Evolutionary conservation across 78 protist species (phyloP), one percentile per base, ranked within the genome.

Genomic region (Guillardia theta): DNA sequence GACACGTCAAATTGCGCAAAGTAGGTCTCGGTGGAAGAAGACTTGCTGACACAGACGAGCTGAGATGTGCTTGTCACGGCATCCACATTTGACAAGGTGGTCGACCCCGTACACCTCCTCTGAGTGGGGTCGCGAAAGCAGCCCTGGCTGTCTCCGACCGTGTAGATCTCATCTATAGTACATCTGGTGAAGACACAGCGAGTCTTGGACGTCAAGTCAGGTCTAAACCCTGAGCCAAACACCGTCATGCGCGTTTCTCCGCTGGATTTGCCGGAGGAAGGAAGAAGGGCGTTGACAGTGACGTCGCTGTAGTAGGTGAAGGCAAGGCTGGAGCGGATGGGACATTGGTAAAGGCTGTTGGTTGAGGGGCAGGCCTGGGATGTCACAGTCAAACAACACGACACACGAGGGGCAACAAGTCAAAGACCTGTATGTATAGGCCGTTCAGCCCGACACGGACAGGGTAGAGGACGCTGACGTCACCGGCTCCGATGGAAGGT

Each of bases 381-480:
- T n/a, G n/a, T n/a, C n/a, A n/a, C n/a, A n/a, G n/a, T n/a, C n/a
- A n/a, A n/a, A n/a, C n/a, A n/a, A n/a, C n/a, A n/a, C n/a, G n/a
- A n/a, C n/a, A n/a, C n/a, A n/a, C n/a, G n/a, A n/a, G n/a, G n/a
- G n/a, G n/a, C n/a, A n/a, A n/a, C n/a, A n/a, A n/a, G n/a, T n/a
- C n/a, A n/a, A n/a, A n/a, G n/a, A n/a, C n/a, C n/a, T n/a, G n/a
- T n/a, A n/a, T 18, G 48, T n/a, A 5, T 48, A 44, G 90, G 24
- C 90, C 90, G 90, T 78, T 78, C 53, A 78, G 45, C 43, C 90
- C 48, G 24, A 78, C 90, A 4, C 50, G 48, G 10, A 78, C 24
- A 4, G 50, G 50, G 48, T 43, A 78, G 24, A 24, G 90, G 53
- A 30, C 10, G 24, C 37, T 27, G 33, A 36, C 39, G 24, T 1